A percentile compares a stretch with the other conserved stretches of the same genome.
phyloP scores from a whole-genome alignment of 257 asterid species.

The Solanum pennellii region DNA sequence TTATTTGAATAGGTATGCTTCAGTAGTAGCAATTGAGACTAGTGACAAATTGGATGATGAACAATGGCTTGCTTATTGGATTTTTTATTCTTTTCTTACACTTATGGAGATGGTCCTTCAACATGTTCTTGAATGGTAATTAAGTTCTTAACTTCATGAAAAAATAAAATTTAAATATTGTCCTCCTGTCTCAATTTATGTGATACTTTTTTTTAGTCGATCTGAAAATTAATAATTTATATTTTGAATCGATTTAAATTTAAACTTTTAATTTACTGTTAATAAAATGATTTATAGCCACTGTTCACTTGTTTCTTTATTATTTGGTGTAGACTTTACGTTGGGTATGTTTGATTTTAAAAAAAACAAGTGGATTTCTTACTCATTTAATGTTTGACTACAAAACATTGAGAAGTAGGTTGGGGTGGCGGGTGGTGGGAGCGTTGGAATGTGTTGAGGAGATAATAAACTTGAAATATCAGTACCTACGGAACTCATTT shows the following conservation, averaged over 20 bases:
- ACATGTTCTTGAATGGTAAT: constrained; percentile 30
- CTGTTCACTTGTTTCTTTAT: not conserved
- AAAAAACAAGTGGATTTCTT: not conserved
- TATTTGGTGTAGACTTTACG: not conserved
- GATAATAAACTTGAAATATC: not conserved
- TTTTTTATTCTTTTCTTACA: constrained; percentile 33
- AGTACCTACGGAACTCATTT: not conserved
- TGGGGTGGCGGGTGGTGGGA: not conserved
- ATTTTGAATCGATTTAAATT: not conserved
- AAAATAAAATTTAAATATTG: not conserved
- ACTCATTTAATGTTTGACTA: not conserved
- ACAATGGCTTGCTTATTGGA: constrained; percentile 58
- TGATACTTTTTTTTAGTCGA: fast-evolving
- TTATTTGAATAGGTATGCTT: constrained; percentile 22
- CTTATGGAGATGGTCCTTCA: constrained; percentile 28
- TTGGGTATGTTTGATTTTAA: not conserved
- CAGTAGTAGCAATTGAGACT: constrained; percentile 31
- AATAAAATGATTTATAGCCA: not conserved
- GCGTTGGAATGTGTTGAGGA: not conserved
- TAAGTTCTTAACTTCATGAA: too few species aligned
- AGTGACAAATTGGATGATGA: constrained; percentile 33
- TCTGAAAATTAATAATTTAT: not conserved
- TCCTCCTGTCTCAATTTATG: not conserved
- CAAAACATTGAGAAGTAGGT: not conserved
- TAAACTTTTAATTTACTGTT: not conserved